Evolutionary conservation across 768 basidiomycete genomes (phyloP).

Genomic region (Naganishia onofrii): DNA sequence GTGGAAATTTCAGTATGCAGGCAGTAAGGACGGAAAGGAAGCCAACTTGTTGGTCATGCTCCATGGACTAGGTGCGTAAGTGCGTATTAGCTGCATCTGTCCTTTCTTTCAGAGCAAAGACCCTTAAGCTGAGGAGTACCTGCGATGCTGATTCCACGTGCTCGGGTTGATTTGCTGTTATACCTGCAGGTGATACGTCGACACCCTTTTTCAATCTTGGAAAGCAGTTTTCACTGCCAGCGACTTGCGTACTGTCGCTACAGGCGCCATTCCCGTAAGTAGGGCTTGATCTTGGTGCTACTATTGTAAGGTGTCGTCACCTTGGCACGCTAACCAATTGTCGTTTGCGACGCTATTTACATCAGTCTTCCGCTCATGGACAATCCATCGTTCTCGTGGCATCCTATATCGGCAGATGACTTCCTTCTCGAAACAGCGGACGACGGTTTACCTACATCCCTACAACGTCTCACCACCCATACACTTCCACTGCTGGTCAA

Average conservation of each 20-base stretch:
- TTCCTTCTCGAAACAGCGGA: constrained; percentile 20
- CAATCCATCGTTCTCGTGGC: constrained; percentile 27
- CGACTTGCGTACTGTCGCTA: constrained; percentile 45
- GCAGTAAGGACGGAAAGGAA: constrained; percentile 42
- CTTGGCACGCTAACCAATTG: background rate
- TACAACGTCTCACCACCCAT: background rate
- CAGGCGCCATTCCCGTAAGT: constrained; percentile 46
- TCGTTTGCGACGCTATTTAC: background rate
- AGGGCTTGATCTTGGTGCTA: background rate
- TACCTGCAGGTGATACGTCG: constrained; percentile 44
- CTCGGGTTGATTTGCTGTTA: background rate
- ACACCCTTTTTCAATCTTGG: constrained; percentile 43
- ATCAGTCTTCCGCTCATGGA: constrained; percentile 31
- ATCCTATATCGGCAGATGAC: constrained; percentile 24
- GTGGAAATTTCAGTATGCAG: constrained; percentile 43
- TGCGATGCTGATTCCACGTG: background rate
- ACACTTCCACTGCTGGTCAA: background rate
- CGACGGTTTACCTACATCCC: background rate
- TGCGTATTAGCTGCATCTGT: background rate
- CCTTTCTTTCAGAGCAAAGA: background rate
- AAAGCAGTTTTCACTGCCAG: constrained; percentile 42
- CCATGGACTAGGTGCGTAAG: constrained; percentile 47
- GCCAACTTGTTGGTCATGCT: constrained; percentile 50
- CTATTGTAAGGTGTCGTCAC: background rate
- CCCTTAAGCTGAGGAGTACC: background rate